Base-by-base conservation (phyloP, 345 rosid species). In the Salix brachista region DNA sequence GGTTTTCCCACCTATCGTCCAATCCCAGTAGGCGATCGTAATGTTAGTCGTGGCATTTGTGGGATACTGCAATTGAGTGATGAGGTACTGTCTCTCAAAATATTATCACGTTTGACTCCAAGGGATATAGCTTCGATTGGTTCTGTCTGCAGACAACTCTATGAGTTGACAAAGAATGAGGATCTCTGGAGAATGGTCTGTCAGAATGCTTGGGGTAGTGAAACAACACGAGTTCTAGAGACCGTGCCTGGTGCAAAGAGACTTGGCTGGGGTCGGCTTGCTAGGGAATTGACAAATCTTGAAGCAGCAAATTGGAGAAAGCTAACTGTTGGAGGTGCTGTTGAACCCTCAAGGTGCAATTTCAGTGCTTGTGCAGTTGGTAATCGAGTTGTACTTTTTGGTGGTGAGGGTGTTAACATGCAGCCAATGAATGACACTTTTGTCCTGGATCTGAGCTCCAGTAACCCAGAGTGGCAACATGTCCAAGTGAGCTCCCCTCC, bases 371-470 rank as follows among this genome's bases (percentile, higher is more conserved):
- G 98, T 84, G 98, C 97, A 3, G 97, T 94, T 37, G 97, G 97
- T 54, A 93, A 93, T 70, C 85, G 94, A 30, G 94, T 93, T 8
- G 92, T 93, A 42, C 94, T 93, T 44, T 93, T 91, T 70, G 95
- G 98, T 66, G 98, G 98, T 12, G 98, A 93, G 82, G 95, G 97
- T 65, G 98, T 91, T 66, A 88, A 93, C 81, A 93, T 93, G 98
- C 92, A 93, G 77, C 98, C 98, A 6, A 93, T 93, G 98, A 90
- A 93, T 54, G 98, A 93, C 79, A 93, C 97, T 12, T 93, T 93
- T 84, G 93, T 93, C 23, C 70, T 93, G 86, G 97, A 93, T 84
- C 82, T 93, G 54, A 88, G 88, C 80, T 86, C 97, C 11, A 89
- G 88, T 74, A 86, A 79, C 73, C 97, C 97, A 2, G 90, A 89